These are phyloP conservation scores for Cicer cuneatum DNA, from an alignment of 306 rosid genomes.

Conservation along the genomic window DNA sequence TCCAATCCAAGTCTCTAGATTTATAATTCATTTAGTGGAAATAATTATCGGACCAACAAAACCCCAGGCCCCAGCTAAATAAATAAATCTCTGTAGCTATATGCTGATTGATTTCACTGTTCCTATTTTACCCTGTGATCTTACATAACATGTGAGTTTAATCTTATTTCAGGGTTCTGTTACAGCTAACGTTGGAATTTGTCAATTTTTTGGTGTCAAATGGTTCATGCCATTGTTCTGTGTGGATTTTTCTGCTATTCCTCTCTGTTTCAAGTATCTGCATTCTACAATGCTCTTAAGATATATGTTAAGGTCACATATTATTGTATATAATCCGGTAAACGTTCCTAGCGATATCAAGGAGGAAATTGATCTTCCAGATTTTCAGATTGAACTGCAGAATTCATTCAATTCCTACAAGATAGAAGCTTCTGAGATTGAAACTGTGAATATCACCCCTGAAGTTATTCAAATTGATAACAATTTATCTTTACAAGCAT, in stretches of 20 bases:
- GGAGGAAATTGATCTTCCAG: slow-evolving; percentile 42
- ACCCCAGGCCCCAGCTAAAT: background rate
- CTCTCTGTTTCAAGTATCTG: slow-evolving; percentile 60
- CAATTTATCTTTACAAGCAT: slow-evolving; percentile 30
- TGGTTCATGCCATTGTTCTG: slow-evolving; percentile 59
- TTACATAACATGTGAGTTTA: background rate
- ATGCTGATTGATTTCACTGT: background rate
- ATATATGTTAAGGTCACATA: slow-evolving; percentile 42
- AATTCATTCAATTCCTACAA: slow-evolving; percentile 7
- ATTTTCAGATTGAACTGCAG: slow-evolving; percentile 33
- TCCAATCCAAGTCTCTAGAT: background rate
- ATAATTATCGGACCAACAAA: too few species aligned
- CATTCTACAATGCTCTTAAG: slow-evolving; percentile 52
- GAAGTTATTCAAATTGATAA: slow-evolving; percentile 39
- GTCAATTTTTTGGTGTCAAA: slow-evolving; percentile 58
- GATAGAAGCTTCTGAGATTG: slow-evolving; percentile 33
- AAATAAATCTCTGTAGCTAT: background rate
- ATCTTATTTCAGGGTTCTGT: slow-evolving; percentile 61
- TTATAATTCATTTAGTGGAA: background rate
- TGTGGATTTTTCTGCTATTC: slow-evolving; percentile 80
- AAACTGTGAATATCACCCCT: background rate
- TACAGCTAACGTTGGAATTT: slow-evolving; percentile 50
- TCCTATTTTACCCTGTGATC: background rate
- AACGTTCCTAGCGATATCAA: slow-evolving; percentile 44
- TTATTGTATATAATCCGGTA: slow-evolving; percentile 40